phyloP scores from a whole-genome alignment of 352 stramenopile species.

The Sclerospora graminicola region DNA sequence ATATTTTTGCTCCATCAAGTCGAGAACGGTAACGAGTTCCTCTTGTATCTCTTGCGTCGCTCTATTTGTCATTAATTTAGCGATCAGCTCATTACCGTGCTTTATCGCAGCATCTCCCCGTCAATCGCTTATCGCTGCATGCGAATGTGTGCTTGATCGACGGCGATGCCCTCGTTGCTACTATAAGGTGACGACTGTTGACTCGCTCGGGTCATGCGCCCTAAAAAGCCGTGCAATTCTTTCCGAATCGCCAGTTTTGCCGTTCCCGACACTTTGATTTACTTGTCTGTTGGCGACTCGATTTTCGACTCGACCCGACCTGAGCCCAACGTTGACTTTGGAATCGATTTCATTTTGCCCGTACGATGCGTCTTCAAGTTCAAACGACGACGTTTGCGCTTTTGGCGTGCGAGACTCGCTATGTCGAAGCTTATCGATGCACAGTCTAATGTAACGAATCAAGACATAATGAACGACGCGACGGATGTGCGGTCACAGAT shows the following conservation, averaged over 20 bases:
- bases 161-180: conserved; percentile 8
- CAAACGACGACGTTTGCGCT: conserved; percentile 39
- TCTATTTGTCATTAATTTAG: conserved; percentile 4
- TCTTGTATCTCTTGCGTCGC: conserved; percentile 41
- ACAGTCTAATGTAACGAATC: too few species aligned
- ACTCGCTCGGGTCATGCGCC: conserved; percentile 42
- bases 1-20: conserved; percentile 56
- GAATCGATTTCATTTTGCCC: not conserved
- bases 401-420: conserved; percentile 17
- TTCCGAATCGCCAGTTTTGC: conserved; percentile 51
- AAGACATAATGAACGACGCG: too few species aligned
- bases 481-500: too few species aligned
- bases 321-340: conserved; percentile 2
- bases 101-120: not conserved
- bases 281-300: conserved; percentile 69
- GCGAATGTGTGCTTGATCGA: conserved; percentile 1
- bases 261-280: conserved; percentile 64
- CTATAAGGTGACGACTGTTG: conserved; percentile 23
- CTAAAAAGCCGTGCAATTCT: conserved; percentile 67
- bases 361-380: conserved; percentile 21
- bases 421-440: too few species aligned
- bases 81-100: not conserved
- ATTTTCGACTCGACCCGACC: conserved; percentile 29
- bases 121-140: conserved; percentile 8
- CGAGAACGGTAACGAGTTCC: conserved; percentile 44